Percentiles rank a stretch among this genome's conserved stretches.
These are phyloP conservation scores for Apiospora pterosperma DNA, from an alignment of 2,329 filamentous ascomycete species.

Conservation along the genomic window DNA sequence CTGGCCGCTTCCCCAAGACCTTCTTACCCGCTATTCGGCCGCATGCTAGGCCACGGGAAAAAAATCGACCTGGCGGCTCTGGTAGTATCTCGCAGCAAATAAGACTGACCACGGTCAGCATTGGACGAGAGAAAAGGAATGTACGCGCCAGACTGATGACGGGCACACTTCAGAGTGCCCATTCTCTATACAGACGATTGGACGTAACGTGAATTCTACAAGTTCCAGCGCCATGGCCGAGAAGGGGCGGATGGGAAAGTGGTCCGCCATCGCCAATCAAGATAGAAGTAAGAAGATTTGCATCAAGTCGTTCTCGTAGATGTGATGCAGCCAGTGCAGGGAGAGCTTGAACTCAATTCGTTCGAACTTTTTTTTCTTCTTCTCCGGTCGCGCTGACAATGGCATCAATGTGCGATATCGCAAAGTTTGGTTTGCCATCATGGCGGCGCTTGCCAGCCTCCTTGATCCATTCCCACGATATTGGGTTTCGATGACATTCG, in stretches of 20 bases:
- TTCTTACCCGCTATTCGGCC: neutral
- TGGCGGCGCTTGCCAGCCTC: neutral
- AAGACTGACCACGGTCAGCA: neutral
- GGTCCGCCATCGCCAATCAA: slow-evolving; percentile 1
- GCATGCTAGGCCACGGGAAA: neutral
- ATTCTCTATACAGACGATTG: neutral
- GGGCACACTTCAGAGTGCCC: neutral
- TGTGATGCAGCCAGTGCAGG: neutral
- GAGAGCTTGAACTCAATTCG: neutral
- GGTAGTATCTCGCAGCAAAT: neutral
- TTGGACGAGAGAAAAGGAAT: neutral
- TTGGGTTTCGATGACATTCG: neutral
- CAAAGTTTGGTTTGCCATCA: neutral
- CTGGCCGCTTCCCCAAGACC: slow-evolving; percentile 5
- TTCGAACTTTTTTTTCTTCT: neutral
- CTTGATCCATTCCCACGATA: neutral
- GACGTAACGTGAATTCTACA: neutral
- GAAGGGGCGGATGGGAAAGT: neutral
- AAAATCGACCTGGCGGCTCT: neutral
- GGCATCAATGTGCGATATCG: neutral
- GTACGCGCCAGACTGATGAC: neutral
- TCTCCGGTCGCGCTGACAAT: neutral
- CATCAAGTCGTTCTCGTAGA: neutral
- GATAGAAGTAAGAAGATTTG: neutral
- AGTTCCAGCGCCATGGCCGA: neutral